These are phyloP conservation scores for Candida broadrunensis DNA, from an alignment of 805 yeast species.

Conservation along the genomic window DNA sequence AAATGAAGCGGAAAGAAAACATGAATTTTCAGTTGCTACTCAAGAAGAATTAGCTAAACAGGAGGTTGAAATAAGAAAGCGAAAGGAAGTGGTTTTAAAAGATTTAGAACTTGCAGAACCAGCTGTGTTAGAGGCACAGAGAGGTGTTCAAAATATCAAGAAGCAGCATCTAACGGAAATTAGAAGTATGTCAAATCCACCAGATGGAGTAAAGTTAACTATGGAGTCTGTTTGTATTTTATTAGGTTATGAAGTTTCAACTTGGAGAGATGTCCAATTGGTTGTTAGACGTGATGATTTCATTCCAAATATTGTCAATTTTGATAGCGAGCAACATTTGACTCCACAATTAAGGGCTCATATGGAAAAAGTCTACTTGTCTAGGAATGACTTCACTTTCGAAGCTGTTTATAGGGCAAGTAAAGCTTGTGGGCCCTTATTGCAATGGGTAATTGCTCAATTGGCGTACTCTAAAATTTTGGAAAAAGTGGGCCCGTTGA, in stretches of 20 bases:
- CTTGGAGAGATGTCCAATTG: constrained; percentile 82
- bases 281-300: constrained; percentile 86
- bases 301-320: constrained; percentile 75
- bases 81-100: constrained; percentile 52
- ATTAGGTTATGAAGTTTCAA: constrained; percentile 62
- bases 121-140: constrained; percentile 75
- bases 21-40: constrained; percentile 78
- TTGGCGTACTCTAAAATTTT: constrained; percentile 70
- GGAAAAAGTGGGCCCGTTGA: constrained; percentile 70
- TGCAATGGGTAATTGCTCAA: constrained; percentile 89
- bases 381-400: constrained; percentile 61
- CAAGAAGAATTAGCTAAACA: constrained; percentile 67
- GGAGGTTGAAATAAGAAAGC: constrained; percentile 53
- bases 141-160: constrained; percentile 88
- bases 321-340: constrained; percentile 60
- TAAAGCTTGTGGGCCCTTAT: constrained; percentile 90
- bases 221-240: constrained; percentile 84
- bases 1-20: constrained; percentile 87
- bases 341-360: constrained; percentile 47
- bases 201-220: constrained; percentile 78
- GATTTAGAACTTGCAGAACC: constrained; percentile 83
- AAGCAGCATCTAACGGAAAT: constrained; percentile 90
- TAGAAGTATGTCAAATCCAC: constrained; percentile 87
- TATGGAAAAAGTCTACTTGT: constrained; percentile 60
- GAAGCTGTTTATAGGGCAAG: constrained; percentile 84